Evolutionary conservation across 371 early-diverging fungal species (phyloP).

Genomic region (Coemansia sp.): DNA sequence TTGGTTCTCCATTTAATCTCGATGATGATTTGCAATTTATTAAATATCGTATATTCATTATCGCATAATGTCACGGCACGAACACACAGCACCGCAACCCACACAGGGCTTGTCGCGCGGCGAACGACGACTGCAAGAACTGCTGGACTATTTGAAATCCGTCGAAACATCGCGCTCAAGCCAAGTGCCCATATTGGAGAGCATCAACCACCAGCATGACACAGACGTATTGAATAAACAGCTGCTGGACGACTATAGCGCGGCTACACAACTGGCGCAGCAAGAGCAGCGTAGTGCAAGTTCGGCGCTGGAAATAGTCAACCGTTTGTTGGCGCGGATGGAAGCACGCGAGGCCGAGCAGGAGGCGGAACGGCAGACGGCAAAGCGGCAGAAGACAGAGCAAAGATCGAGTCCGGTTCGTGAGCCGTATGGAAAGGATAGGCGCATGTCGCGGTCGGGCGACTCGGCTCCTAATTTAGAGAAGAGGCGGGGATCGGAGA

Average conservation of each 20-base stretch:
- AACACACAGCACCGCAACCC: not conserved
- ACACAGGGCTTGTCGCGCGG: not conserved
- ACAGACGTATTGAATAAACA: not conserved
- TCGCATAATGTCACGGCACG: constrained; percentile 3
- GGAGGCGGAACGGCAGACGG: not conserved
- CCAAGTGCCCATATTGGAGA: constrained; percentile 5
- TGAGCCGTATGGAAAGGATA: not conserved
- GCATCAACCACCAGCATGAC: not conserved
- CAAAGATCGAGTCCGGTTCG: not conserved
- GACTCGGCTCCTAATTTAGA: not conserved
- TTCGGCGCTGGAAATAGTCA: constrained; percentile 11
- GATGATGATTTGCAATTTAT: not conserved
- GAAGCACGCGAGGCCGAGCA: not conserved
- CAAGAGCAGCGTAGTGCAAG: constrained; percentile 16
- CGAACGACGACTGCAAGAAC: constrained; percentile 2
- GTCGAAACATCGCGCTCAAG: constrained; percentile 8
- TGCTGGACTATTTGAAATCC: not conserved
- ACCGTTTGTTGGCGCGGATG: constrained; percentile 4
- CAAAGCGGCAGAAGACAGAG: constrained; percentile 4
- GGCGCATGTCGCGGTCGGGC: not conserved
- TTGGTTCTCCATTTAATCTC: no score
- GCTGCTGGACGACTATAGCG: not conserved
- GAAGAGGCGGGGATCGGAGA: not conserved
- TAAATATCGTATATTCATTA: not conserved
- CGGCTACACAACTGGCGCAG: not conserved